Evolutionary conservation across 352 stramenopile genomes (phyloP), one percentile per base, ranked within the genome.

Genomic region (Phytophthora pseudosyringae): DNA sequence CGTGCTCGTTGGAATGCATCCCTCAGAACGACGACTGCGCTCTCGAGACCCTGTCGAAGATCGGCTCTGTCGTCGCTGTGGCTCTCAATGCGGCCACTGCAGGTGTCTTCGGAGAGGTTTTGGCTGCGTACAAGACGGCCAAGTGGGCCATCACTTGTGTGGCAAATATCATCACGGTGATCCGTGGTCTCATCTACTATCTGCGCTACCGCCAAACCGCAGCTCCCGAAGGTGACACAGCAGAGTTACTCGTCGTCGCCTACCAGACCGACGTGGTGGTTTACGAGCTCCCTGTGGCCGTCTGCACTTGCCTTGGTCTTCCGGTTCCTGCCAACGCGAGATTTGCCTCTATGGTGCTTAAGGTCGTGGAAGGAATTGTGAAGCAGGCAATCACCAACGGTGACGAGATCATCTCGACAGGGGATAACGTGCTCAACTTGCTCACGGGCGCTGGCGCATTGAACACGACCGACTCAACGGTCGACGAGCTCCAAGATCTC

Each of bases 1-100:
- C 55, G 0, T 80, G 72, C 25, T 67, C 59, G 5, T 44, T 75
- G 54, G 69, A 80, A 33, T 80, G 72, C 40, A 75, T 90, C 12
- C 81, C 79, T 78, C 59, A 71, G 31, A 71, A 71, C 16, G 64
- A 71, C 28, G 64, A 71, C 38, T 71, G 64, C 29, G 64, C 38
- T 0, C 57, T 71, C 7, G 64, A 67, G 16, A 33, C 32, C 3
- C 40, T 80, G 2, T 65, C 52, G 0, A 75, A 78, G n/a, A 67
- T 78, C 25, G 64, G 50, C 1, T 69, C 64, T 6, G 60, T 75
- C 12, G 60, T 69, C 1, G 51, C 54, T 13, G 66, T 73, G 13
- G 60, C 59, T 5, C 43, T 73, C 1, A 73, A 73, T 41, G 66
- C 66, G 1, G 59, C 66, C 18, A 67, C 52, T 32, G 61, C 40